phyloP scores from a whole-genome alignment of 108 stramenopile species.

The Seminavis robusta region DNA sequence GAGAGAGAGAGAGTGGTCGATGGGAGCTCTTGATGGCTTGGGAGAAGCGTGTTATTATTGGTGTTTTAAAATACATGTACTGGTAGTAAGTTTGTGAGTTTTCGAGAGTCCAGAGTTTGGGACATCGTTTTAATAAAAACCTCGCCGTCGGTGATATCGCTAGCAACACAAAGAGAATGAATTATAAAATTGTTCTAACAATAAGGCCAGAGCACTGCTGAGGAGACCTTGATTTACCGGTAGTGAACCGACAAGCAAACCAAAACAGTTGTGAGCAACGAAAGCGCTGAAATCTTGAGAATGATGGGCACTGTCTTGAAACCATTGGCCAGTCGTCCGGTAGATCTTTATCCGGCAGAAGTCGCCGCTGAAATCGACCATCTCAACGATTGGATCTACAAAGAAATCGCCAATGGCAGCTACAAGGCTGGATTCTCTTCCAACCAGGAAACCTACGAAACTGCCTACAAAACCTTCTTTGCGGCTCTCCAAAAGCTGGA shows the following conservation, averaged over 20 bases:
- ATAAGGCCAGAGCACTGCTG: no score
- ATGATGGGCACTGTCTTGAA: conserved; percentile 88
- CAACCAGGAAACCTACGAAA: conserved; percentile 87
- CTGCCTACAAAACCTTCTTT: conserved; percentile 73
- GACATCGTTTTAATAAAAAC: no score
- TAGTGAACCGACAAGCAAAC: conserved; percentile 93
- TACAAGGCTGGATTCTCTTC: conserved; percentile 91
- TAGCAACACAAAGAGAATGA: no score
- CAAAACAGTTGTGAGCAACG: conserved; percentile 89
- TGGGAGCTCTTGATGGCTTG: no score
- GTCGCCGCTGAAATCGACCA: conserved; percentile 62
- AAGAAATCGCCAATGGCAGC: conserved; percentile 85
- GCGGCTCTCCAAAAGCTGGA: conserved; percentile 70
- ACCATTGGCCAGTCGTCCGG: conserved; percentile 35
- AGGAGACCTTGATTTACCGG: no score
- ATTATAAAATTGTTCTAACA: no score
- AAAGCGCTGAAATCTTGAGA: conserved; percentile 89
- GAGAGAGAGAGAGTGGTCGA: no score
- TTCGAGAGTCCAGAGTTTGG: no score
- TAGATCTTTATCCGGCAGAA: conserved; percentile 75
- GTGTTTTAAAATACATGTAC: no score
- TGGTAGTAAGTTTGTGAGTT: no score
- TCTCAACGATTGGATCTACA: conserved; percentile 86
- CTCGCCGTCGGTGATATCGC: no score
- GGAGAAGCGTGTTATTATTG: no score